Percentiles rank a stretch among this genome's conserved stretches.
Conservation (phyloP, 2,329 filamentous ascomycete genomes). For the Emergomyces orientalis region DNA sequence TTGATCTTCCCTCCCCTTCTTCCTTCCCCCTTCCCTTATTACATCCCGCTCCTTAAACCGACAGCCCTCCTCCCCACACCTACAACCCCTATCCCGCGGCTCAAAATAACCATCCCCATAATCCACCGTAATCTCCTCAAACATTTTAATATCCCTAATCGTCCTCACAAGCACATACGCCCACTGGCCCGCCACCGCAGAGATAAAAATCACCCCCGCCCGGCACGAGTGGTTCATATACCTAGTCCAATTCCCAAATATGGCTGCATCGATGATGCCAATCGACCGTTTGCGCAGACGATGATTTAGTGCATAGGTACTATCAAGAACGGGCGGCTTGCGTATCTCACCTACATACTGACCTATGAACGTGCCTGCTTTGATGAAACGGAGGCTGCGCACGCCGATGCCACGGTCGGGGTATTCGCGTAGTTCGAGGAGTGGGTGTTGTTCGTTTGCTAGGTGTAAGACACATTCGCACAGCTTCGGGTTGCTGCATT, state of each 20-base stretch:
- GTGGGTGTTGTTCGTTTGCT: constrained; percentile 8
- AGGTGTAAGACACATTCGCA: constrained; percentile 19
- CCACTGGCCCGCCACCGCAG: constrained; percentile 18
- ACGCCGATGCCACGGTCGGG: constrained; percentile 24
- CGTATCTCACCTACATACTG: constrained; percentile 22
- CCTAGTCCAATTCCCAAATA: constrained; percentile 28
- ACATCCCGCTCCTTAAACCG: neutral
- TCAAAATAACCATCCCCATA: constrained; percentile 22
- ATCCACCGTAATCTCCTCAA: constrained; percentile 28
- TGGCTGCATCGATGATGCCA: constrained; percentile 15
- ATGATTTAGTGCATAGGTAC: constrained; percentile 17
- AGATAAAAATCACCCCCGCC: constrained; percentile 17
- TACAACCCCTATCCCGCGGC: neutral
- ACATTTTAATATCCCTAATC: constrained; percentile 21
- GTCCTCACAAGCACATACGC: constrained; percentile 18
- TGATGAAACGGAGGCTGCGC: constrained; percentile 22
- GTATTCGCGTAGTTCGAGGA: constrained; percentile 27
- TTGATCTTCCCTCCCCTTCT: neutral
- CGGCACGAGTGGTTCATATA: constrained; percentile 32
- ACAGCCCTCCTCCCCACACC: constrained; percentile 7
- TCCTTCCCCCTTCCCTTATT: neutral
- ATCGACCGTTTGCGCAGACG: constrained; percentile 2
- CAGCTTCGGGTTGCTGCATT: constrained; percentile 13
- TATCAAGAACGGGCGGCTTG: constrained; percentile 9
- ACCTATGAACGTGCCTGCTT: constrained; percentile 19